phyloP scores from a whole-genome alignment of 768 basidiomycete genomes.

The Lactarius tabidus region DNA sequence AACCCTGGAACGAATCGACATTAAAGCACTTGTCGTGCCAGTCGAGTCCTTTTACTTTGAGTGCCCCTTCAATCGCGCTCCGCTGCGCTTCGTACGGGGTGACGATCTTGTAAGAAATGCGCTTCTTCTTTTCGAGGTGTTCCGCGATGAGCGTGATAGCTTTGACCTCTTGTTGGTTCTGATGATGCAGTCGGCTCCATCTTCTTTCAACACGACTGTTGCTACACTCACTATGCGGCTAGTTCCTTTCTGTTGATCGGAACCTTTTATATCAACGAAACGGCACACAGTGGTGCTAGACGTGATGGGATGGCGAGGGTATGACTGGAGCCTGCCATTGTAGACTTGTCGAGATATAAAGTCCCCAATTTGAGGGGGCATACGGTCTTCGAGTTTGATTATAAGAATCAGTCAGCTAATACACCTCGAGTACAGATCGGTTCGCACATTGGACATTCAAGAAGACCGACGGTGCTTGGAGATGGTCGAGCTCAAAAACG shows the following conservation, averaged over 20 bases:
- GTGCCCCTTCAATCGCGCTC: slow-evolving; percentile 48
- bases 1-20: slow-evolving; percentile 80
- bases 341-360: slow-evolving; percentile 72
- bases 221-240: slow-evolving; percentile 5
- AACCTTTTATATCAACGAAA: slow-evolving; percentile 55
- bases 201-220: neutral
- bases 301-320: slow-evolving; percentile 46
- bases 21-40: slow-evolving; percentile 74
- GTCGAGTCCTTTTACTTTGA: slow-evolving; percentile 46
- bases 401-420: slow-evolving; percentile 10
- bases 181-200: neutral
- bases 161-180: slow-evolving; percentile 62
- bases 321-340: slow-evolving; percentile 53
- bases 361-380: slow-evolving; percentile 75
- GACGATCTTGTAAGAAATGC: slow-evolving; percentile 58
- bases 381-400: slow-evolving; percentile 52
- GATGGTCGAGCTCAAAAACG: slow-evolving; percentile 71
- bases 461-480: slow-evolving; percentile 47
- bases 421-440: neutral
- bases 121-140: slow-evolving; percentile 48
- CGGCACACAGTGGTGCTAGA: slow-evolving; percentile 46
- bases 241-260: slow-evolving; percentile 32
- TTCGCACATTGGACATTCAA: slow-evolving; percentile 71
- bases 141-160: slow-evolving; percentile 54
- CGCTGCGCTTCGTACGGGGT: slow-evolving; percentile 82